Conservation (phyloP, 225 moss, liverwort and hornwort species). For the Marchantia polymorpha region DNA sequence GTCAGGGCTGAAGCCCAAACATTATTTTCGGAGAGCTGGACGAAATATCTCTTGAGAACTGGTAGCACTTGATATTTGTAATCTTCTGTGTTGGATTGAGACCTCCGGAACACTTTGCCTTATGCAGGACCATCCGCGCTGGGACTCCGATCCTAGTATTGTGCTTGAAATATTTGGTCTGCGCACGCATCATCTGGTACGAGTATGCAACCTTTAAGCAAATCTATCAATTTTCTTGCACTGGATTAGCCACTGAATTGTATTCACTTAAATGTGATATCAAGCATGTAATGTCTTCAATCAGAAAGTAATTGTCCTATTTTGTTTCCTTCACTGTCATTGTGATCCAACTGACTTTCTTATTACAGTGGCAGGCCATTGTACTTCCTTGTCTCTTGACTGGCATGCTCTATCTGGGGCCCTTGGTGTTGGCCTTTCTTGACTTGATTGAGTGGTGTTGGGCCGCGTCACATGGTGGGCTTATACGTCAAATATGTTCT, state of each 20-base stretch:
- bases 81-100: background rate
- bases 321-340: too few relatives aligned
- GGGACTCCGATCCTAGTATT: slow-evolving; percentile 33
- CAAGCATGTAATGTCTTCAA: too few relatives aligned
- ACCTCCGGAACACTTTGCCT: background rate
- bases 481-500: slow-evolving; percentile 31
- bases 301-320: too few relatives aligned
- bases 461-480: slow-evolving; percentile 31
- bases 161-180: slow-evolving; percentile 69
- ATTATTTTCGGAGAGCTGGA: background rate
- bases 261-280: too few relatives aligned
- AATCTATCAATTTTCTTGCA: background rate
- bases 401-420: slow-evolving; percentile 79
- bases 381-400: slow-evolving; percentile 73
- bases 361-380: slow-evolving; percentile 74
- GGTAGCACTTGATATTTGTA: background rate
- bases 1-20: background rate
- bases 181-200: slow-evolving; percentile 63
- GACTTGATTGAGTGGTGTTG: slow-evolving; percentile 34
- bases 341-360: background rate
- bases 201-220: background rate
- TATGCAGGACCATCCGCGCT: slow-evolving; percentile 29
- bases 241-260: too few relatives aligned
- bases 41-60: background rate
- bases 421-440: slow-evolving; percentile 62